Percentiles rank a stretch among this genome's conserved stretches.
phyloP scores from a whole-genome alignment of 2,329 filamentous ascomycete genomes.

The Microcera coccophila region DNA sequence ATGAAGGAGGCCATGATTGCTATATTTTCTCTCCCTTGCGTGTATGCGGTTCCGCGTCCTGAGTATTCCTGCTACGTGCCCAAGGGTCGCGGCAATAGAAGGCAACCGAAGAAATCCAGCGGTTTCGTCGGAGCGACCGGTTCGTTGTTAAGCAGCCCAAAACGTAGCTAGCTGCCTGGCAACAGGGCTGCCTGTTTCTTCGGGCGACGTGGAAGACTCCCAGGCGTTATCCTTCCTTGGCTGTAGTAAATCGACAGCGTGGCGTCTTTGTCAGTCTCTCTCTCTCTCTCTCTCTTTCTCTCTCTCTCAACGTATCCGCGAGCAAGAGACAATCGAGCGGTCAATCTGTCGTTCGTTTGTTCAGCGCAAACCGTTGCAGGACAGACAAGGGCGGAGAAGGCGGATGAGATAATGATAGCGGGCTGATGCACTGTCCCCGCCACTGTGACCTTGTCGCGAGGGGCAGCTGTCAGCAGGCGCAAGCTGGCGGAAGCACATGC shows the following conservation, averaged over 20 bases:
- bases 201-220: background rate
- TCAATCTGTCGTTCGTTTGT: no score
- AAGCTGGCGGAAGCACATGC: no score
- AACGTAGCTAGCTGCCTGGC: slow-evolving; percentile 22
- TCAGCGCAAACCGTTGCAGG: no score
- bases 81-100: background rate
- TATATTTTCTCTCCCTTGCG: background rate
- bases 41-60: background rate
- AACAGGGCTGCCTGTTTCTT: slow-evolving; percentile 5
- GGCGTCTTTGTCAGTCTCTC: background rate
- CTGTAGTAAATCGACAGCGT: background rate
- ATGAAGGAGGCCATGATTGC: slow-evolving; percentile 59
- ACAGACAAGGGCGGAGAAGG: no score
- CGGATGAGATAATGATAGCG: no score
- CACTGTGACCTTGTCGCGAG: no score
- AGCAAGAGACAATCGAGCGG: background rate
- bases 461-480: no score
- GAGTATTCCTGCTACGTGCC: no score
- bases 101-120: no score
- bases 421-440: no score
- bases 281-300: no score
- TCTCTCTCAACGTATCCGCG: background rate
- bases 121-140: background rate
- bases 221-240: background rate
- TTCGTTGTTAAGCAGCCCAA: background rate